Evolutionary conservation across 1,139 yeast species (phyloP).

Genomic region (Geotrichum phurueaensis): DNA sequence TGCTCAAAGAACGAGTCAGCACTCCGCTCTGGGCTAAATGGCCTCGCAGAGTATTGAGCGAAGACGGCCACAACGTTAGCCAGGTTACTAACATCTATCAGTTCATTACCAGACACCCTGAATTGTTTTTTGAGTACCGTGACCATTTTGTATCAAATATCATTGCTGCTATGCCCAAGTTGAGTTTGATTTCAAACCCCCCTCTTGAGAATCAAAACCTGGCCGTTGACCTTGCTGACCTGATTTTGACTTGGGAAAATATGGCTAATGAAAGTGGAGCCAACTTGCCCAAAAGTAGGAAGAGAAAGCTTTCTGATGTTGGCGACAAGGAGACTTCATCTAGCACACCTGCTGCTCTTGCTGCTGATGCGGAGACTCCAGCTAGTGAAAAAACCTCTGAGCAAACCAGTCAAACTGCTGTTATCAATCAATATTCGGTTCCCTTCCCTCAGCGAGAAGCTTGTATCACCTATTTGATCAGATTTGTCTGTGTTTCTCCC

Average conservation of each 20-base stretch:
- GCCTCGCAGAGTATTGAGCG: slow-evolving; percentile 89
- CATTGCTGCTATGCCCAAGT: slow-evolving; percentile 90
- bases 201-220: slow-evolving; percentile 75
- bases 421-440: slow-evolving; percentile 44
- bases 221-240: slow-evolving; percentile 84
- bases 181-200: slow-evolving; percentile 74
- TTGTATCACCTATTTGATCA: slow-evolving; percentile 80
- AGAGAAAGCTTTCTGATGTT: slow-evolving; percentile 22
- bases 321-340: slow-evolving; percentile 21
- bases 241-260: slow-evolving; percentile 80
- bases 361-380: slow-evolving; percentile 3
- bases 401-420: slow-evolving; percentile 2
- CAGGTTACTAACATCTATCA: slow-evolving; percentile 87
- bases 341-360: slow-evolving; percentile 1
- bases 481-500: slow-evolving; percentile 83
- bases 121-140: slow-evolving; percentile 74
- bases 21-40: slow-evolving; percentile 85
- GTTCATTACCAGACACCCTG: slow-evolving; percentile 81
- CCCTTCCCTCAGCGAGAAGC: slow-evolving; percentile 85
- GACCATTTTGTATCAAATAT: slow-evolving; percentile 86
- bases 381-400: slow-evolving; percentile 6
- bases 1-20: slow-evolving; percentile 63
- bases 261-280: slow-evolving; percentile 28
- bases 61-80: slow-evolving; percentile 76
- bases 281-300: slow-evolving; percentile 30